phyloP scores from a whole-genome alignment of 208 protist genomes.

The Perkinsela sp. region DNA sequence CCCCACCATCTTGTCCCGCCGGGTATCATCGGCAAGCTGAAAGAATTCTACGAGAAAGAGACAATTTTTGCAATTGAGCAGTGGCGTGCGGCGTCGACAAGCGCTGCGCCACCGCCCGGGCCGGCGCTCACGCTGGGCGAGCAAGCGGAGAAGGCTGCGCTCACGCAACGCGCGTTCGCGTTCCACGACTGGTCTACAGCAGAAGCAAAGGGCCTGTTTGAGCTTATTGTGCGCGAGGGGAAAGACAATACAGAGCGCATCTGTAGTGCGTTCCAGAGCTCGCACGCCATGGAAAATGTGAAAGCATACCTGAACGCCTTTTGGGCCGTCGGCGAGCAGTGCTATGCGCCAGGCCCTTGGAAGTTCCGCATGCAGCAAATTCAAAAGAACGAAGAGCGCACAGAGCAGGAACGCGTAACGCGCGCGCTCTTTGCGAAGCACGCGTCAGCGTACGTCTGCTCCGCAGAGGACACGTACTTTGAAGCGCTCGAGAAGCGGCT shows the following conservation, averaged over 20 bases:
- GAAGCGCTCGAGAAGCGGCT: background rate
- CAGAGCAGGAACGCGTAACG: background rate
- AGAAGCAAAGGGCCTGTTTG: background rate
- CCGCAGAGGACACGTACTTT: background rate
- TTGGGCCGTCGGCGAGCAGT: background rate
- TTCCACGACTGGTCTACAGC: background rate
- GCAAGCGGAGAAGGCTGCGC: background rate
- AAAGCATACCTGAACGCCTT: background rate
- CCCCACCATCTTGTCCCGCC: slow-evolving; percentile 19
- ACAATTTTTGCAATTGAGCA: background rate
- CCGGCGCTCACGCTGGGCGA: background rate
- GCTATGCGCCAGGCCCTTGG: background rate
- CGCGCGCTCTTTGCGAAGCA: background rate
- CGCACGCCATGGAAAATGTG: background rate
- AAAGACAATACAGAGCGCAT: background rate
- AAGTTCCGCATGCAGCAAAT: background rate
- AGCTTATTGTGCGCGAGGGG: background rate
- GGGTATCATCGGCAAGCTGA: background rate
- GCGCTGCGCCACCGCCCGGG: background rate
- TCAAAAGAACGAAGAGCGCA: background rate
- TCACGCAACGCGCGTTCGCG: background rate
- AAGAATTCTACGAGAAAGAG: background rate
- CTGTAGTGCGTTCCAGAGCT: background rate
- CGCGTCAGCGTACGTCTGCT: background rate
- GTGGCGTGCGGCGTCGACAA: background rate